Evolutionary conservation across 1,284 basidiomycete species (phyloP), one percentile per base, ranked within the genome.

Genomic region (Ustilago lituana): DNA sequence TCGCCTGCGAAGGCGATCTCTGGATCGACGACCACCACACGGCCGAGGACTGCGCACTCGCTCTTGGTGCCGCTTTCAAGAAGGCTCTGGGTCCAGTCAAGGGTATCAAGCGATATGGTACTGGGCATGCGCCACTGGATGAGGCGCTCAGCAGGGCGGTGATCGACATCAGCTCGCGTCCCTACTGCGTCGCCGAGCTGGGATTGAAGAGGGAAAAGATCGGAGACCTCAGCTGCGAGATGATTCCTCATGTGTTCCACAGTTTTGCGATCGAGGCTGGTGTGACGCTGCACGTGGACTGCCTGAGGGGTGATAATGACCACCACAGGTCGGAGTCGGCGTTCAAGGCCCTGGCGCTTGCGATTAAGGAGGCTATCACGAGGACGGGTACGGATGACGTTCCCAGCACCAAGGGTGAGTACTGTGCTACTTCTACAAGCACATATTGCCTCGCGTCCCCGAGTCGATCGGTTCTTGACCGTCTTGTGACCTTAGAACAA

Each of bases 21-120:
- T 92, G 90, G 88, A 97, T 98, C 66, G 96, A 99, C 84, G 96
- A 99, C 84, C 96, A 99, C 83, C 96, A 99, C 85, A 93, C 95
- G 40, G 93, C 95, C 86, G 83, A 97, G 87, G 94, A 97, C 84
- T 91, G 89, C 81, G 93, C 94, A 11, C 89, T 97, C 60, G 94
- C 93, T 4, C 86, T 98, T 10, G 94, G 94, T 12, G 89, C 90
- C 22, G 95, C 93, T 15, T 98, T 98, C 86, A 98, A 97, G 83
- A 85, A 92, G 82, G 96, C 96, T 15, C 85, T 99, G 31, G 95
- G 96, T 27, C 93, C 96, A 5, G 89, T 97, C 35, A 90, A 90
- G 65, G 96, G 96, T 11, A 98, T 99, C 80, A 89, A 89, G 79
- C 87, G 96, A 58, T 99, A 97, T 82, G 96, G 96, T 14, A 96